Base-by-base conservation (phyloP, 2,329 filamentous ascomycete genomes). In the Diaporthe sp. region DNA sequence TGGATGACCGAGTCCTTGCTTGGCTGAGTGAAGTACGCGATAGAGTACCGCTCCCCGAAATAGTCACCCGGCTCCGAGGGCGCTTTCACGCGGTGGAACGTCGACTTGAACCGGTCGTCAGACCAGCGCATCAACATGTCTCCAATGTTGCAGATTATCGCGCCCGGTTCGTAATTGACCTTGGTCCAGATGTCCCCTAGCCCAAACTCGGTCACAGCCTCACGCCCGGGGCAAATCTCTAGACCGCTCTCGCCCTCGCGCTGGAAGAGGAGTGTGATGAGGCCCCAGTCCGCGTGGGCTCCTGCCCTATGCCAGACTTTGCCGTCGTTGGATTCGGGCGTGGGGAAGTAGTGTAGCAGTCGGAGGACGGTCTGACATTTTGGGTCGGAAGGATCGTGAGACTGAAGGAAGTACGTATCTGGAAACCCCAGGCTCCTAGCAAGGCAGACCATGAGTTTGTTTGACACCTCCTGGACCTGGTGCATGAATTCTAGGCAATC, bases 1-100 rank as follows among this genome's bases (percentile, higher is more conserved):
- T 90, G 89, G 37, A 91, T 90, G 75, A 84, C 79, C 1, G 86
- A 84, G 80, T 90, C 87, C 78, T 85, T 87, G 79, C 87, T 88
- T 1, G 89, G 88, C 83, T 92, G 90, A 75, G 91, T 91, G 82
- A 92, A 91, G 77, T 88, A 91, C 0, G 90, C 90, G 78, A 92
- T 90, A 78, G 87, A 89, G 79, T 90, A 91, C 57, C 90, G 85
- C 76, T 88, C 86, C 4, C 88, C 88, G 77, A 86, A 90, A 79
- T 86, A 90, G 74, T 85, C 84, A 1, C 78, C 80, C 78, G 88
- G 85, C 67, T 77, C 76, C 12, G 60, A 72, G 25, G 76, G 76
- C 28, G 76, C 76, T 44, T 77, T 77, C 53, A 91, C 89, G 1
- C 89, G 85, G 80, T 91, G 90, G 73, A 90, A 90, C 0, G 89